phyloP scores from a whole-genome alignment of 2,329 filamentous ascomycete genomes.

The Diaporthe citri region DNA sequence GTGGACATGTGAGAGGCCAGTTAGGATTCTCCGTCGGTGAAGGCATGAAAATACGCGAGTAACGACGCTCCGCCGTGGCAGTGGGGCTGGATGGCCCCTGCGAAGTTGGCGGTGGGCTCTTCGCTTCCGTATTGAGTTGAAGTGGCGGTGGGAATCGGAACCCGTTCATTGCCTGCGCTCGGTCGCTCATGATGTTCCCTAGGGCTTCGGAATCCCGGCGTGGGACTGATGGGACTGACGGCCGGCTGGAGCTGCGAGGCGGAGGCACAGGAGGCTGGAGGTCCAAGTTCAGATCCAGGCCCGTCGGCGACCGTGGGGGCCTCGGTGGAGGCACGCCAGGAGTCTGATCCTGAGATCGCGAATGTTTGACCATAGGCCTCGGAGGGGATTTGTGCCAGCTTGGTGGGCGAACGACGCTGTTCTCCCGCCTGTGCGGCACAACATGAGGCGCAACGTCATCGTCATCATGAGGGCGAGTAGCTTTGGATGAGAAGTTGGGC shows the following conservation, averaged over 20 bases:
- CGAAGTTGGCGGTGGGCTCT: constrained; percentile 44
- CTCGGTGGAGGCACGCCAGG: constrained; percentile 59
- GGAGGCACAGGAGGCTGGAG: constrained; percentile 60
- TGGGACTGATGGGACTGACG: constrained; percentile 59
- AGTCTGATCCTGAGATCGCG: constrained; percentile 64
- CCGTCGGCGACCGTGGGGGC: constrained; percentile 62
- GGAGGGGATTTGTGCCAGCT: constrained; percentile 50
- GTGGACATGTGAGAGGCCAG: constrained; percentile 58
- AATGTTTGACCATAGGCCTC: constrained; percentile 56
- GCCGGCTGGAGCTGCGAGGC: constrained; percentile 68
- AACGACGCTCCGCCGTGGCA: constrained; percentile 45
- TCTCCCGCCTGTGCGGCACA: constrained; percentile 42
- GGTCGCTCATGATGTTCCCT: constrained; percentile 52
- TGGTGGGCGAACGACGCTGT: constrained; percentile 42
- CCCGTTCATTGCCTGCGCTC: constrained; percentile 59
- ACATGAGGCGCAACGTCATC: constrained; percentile 36
- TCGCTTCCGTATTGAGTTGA: constrained; percentile 43
- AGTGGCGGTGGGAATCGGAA: constrained; percentile 62
- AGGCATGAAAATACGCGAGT: constrained; percentile 57
- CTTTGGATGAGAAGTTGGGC: constrained; percentile 62
- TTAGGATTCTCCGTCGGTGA: constrained; percentile 52
- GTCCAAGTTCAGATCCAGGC: constrained; percentile 45
- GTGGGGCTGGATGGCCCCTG: constrained; percentile 48
- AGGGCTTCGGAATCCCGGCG: constrained; percentile 58
- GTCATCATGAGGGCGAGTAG: constrained; percentile 33